phyloP scores from a whole-genome alignment of 345 rosid genomes.

The Aquilaria malaccensis region DNA sequence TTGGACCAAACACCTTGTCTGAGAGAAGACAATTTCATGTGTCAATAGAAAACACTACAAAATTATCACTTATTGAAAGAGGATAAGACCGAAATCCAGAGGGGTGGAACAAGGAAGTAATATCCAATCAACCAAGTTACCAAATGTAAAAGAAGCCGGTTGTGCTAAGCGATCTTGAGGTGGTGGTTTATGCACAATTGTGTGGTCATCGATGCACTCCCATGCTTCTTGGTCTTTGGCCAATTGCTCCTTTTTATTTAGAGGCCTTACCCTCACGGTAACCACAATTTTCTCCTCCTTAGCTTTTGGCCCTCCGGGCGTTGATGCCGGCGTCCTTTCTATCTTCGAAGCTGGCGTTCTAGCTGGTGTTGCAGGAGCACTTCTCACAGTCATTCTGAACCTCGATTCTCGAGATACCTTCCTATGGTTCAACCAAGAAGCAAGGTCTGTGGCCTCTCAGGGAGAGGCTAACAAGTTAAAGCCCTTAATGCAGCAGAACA shows the following conservation, averaged over 20 bases:
- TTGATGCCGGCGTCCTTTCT: constrained; percentile 67
- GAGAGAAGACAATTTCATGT: constrained; percentile 9
- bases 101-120: not conserved
- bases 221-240: constrained; percentile 92
- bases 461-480: too few relatives aligned
- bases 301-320: constrained; percentile 65
- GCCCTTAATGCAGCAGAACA: too few relatives aligned
- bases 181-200: constrained; percentile 64
- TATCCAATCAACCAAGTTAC: constrained; percentile 29
- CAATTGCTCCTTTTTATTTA: constrained; percentile 75
- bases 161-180: constrained; percentile 76
- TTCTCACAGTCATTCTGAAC: constrained; percentile 35
- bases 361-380: constrained; percentile 27
- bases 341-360: constrained; percentile 77
- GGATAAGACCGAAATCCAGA: not conserved
- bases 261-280: constrained; percentile 86
- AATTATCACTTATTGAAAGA: not conserved
- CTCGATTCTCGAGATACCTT: not conserved
- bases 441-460: too few relatives aligned
- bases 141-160: constrained; percentile 74
- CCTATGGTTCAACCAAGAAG: too few relatives aligned
- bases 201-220: constrained; percentile 88
- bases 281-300: constrained; percentile 98
- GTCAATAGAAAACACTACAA: constrained; percentile 10
- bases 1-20: constrained; percentile 96